Evolutionary conservation across 2,329 filamentous ascomycete genomes (phyloP).

Genomic region (Pyrenophora tritici-repentis): DNA sequence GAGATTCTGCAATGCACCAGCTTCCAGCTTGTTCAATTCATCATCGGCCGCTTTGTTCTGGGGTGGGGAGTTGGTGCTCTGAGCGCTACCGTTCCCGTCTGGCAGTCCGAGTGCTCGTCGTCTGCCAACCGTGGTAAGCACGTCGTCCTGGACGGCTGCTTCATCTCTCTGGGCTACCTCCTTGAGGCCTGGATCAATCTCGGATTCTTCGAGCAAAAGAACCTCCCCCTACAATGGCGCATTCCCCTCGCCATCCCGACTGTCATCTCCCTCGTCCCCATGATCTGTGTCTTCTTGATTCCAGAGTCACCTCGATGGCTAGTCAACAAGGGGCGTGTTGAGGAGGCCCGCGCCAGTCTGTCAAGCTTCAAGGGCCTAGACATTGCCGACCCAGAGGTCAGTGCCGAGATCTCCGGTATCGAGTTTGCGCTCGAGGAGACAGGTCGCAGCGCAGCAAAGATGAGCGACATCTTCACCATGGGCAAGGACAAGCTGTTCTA

Average conservation of each 20-base stretch:
- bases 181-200: conserved; percentile 57
- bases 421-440: conserved; percentile 58
- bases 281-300: conserved; percentile 66
- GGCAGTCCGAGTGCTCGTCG: conserved; percentile 51
- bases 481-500: conserved; percentile 70
- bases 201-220: conserved; percentile 63
- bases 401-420: conserved; percentile 66
- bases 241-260: conserved; percentile 72
- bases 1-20: conserved; percentile 52
- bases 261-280: conserved; percentile 58
- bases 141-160: conserved; percentile 53
- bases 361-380: conserved; percentile 49
- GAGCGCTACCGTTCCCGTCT: conserved; percentile 54
- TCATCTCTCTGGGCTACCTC: conserved; percentile 53
- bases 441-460: conserved; percentile 66
- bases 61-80: conserved; percentile 53
- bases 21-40: conserved; percentile 54
- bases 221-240: conserved; percentile 65
- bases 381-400: conserved; percentile 58
- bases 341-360: conserved; percentile 63
- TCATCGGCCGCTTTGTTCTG: conserved; percentile 52
- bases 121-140: conserved; percentile 49
- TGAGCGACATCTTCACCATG: conserved; percentile 54
- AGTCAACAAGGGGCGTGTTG: conserved; percentile 66
- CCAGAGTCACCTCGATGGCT: conserved; percentile 74